Conservation (phyloP, 1,139 yeast species). For the Suhomyces bokatorum region DNA sequence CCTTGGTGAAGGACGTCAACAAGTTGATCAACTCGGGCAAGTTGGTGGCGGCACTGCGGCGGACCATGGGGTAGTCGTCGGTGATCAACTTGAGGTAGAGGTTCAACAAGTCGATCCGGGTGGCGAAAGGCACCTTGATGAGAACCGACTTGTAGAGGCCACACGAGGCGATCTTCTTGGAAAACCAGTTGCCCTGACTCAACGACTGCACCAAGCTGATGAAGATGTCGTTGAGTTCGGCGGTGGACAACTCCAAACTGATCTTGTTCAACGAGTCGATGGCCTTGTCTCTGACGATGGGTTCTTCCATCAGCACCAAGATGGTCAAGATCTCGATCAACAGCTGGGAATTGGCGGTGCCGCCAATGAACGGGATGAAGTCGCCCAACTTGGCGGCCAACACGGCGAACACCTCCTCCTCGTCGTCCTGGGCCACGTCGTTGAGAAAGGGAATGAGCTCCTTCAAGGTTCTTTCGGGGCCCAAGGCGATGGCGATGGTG, state of each 20-base stretch:
- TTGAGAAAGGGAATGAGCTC: conserved; percentile 86
- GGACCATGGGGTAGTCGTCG: conserved; percentile 98
- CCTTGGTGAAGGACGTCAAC: conserved; percentile 42
- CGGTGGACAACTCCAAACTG: conserved; percentile 62
- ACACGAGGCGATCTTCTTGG: conserved; percentile 87
- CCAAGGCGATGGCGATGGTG: conserved; percentile 92
- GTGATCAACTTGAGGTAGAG: conserved; percentile 69
- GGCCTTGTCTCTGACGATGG: conserved; percentile 95
- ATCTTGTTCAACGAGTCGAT: conserved; percentile 79
- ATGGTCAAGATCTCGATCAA: conserved; percentile 85
- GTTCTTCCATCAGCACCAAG: conserved; percentile 93
- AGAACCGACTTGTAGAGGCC: conserved; percentile 81
- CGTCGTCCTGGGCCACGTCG: conserved; percentile 93
- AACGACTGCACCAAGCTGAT: conserved; percentile 76
- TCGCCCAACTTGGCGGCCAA: conserved; percentile 88
- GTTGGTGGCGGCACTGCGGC: conserved; percentile 89
- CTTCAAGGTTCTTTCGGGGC: conserved; percentile 86
- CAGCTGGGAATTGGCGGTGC: conserved; percentile 72
- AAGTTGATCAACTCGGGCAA: conserved; percentile 71
- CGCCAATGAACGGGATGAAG: conserved; percentile 86
- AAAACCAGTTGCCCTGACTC: conserved; percentile 92
- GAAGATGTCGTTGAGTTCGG: conserved; percentile 67
- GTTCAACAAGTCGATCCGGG: conserved; percentile 62
- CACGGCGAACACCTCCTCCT: conserved; percentile 95
- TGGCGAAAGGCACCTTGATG: conserved; percentile 54